Evolutionary conservation across 805 yeast genomes (phyloP), one percentile per base, ranked within the genome.

Genomic region (Alloascoidea africana): DNA sequence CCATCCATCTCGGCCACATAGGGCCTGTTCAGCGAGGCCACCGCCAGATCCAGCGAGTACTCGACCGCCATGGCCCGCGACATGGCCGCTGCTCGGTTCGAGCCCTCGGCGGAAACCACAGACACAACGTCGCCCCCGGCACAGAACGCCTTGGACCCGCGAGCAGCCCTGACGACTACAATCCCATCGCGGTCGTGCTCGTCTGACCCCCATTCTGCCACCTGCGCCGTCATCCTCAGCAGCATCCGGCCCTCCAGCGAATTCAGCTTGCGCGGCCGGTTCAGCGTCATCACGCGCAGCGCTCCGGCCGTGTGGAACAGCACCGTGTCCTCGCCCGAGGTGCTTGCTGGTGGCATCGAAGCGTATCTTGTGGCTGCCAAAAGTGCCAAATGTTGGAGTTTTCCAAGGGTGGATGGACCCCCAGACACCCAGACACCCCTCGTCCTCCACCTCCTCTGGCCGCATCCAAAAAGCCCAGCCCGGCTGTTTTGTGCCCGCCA

Each of bases 101-200:
- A 56, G 16, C 73, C 53, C 11, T 68, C 71, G 2, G 55, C 47
- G n/a, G n/a, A n/a, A n/a, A n/a, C n/a, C n/a, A n/a, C n/a, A n/a
- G n/a, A n/a, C n/a, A n/a, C 77, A 34, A 89, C 94, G 55, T 89
- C 98, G 18, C 97, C 98, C 36, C 98, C 98, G 18, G 97, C 94
- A 58, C 96, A 85, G 43, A 89, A 74, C 2, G 94, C 76, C 52
- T 73, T 74, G 38, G 62, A 62, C 18, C 68, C 70, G 32, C 52
- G 51, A 5, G 56, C 59, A 19, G 89, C 77, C 40, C 73, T 76
- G 43, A 89, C 62, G 34, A 91, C 64, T 27, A 89, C 60, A 39
- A 83, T 51, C 44, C 76, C 72, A 41, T 78, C 74, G 14, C 71
- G 60, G 35, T 66, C 66, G 14, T 85, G 72, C 51, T 81, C 79